Percentiles rank a stretch among this genome's conserved stretches.
phyloP scores from a whole-genome alignment of 202 grass and related monocot genomes.

The Dendrocalamus latiflorus region DNA sequence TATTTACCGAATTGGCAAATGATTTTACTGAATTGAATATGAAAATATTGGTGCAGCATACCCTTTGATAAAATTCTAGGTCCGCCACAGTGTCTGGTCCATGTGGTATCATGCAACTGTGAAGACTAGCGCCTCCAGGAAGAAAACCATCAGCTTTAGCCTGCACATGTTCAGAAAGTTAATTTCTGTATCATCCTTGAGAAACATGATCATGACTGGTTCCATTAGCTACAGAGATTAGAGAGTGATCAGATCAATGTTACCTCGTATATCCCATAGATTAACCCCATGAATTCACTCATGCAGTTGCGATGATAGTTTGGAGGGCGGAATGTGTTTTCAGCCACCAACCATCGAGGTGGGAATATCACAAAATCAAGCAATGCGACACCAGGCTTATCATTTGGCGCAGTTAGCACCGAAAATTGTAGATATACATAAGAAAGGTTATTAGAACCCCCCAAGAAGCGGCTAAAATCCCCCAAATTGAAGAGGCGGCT shows the following conservation, averaged over 20 bases:
- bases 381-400: constrained; percentile 79
- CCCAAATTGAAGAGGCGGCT: neutral
- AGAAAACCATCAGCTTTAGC: constrained; percentile 96
- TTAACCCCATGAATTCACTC: constrained; percentile 92
- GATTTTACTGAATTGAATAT: too few relatives aligned
- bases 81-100: too few relatives aligned
- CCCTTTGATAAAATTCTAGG: too few relatives aligned
- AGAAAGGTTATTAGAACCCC: neutral
- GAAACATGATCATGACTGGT: neutral
- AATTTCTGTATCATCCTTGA: neutral
- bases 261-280: constrained; percentile 80
- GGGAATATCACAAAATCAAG: constrained; percentile 97
- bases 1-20: too few relatives aligned
- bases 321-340: constrained; percentile 86
- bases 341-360: constrained; percentile 83
- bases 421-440: neutral
- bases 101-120: constrained; percentile 94
- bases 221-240: neutral
- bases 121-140: constrained; percentile 83
- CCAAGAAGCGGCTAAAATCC: neutral
- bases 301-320: constrained; percentile 97
- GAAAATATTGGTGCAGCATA: too few relatives aligned
- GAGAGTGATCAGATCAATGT: neutral
- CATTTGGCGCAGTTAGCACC: constrained; percentile 89
- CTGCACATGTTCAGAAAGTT: constrained; percentile 22